Evolutionary conservation across 441 rosid species (phyloP), one percentile per base, ranked within the genome.

Genomic region (Corymbia calophylla): DNA sequence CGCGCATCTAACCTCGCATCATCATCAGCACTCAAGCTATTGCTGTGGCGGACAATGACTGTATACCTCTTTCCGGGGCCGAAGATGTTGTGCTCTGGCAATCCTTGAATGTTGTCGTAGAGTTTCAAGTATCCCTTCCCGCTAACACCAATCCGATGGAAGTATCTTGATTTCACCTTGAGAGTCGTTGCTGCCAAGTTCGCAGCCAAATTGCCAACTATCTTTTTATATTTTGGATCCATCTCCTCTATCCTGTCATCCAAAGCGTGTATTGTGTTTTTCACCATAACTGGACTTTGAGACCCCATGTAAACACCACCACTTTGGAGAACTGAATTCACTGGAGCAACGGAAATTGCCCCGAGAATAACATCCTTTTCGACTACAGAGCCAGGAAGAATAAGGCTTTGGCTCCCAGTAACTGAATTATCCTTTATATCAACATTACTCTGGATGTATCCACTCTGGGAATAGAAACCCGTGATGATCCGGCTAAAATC

Each of bases 161-260:
- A 96, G 90, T 95, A 96, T 89, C 97, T 93, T 16, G 96, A 90
- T 90, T 93, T 95, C 77, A 96, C 96, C 89, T 93, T 96, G 90
- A 96, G 91, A 66, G 97, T 96, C 7, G 96, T 96, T 32, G 93
- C 94, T 86, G 96, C 95, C 86, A 96, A 89, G 92, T 89, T 96
- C 35, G 96, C 97, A 10, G 97, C 91, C 82, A 96, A 89, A 53
- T 96, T 96, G 62, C 96, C 95, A 7, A 96, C 96, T 44, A 95
- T 94, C 89, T 94, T 96, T 93, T 93, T 96, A 48, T 96, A 95
- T 60, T 91, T 96, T 66, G 21, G 39, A 91, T 96, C 98, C 98
- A 96, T 96, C 90, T 95, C 96, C 93, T 96, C 97, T 55, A 96
- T 95, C 89, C 98, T 91, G 29, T 94, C 96, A 91, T 96, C 98